A percentile compares a stretch with the other conserved stretches of the same genome.
Conservation (phyloP, 2,329 filamentous ascomycete species). For the Fusarium tricinctum region DNA sequence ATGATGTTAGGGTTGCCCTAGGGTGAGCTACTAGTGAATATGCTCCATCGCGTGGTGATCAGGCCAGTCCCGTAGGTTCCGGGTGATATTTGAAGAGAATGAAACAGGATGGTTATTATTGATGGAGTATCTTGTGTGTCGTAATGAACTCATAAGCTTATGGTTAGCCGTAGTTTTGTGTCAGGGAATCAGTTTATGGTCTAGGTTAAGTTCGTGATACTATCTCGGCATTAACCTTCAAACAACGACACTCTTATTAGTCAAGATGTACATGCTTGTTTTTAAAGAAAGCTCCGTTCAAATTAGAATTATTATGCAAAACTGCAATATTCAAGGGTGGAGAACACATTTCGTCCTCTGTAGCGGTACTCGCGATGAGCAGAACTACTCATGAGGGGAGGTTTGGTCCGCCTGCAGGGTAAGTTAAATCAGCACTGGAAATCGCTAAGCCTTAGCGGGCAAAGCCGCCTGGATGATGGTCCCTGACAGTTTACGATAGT, state of each 20-base stretch:
- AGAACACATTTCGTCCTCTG: neutral
- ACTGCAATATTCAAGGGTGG: neutral
- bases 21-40: slow-evolving; percentile 4
- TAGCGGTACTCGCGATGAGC: neutral
- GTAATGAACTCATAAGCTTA: neutral
- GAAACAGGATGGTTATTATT: neutral
- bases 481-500: slow-evolving; percentile 7
- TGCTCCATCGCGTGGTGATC: slow-evolving; percentile 17
- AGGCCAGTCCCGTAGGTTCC: slow-evolving; percentile 2
- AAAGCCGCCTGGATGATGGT: slow-evolving; percentile 2
- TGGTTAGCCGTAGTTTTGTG: slow-evolving; percentile 5
- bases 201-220: slow-evolving; percentile 4
- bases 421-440: neutral
- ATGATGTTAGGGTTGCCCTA: slow-evolving; percentile 17
- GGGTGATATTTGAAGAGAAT: neutral
- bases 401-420: neutral
- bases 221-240: slow-evolving; percentile 1
- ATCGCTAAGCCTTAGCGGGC: slow-evolving; percentile 17
- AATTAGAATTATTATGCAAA: no score
- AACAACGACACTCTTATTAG: neutral
- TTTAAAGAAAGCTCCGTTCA: no score
- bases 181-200: neutral
- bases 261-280: neutral
- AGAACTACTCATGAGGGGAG: neutral
- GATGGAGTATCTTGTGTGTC: neutral